These are phyloP conservation scores for Exophiala mesophila DNA, from an alignment of 2,329 filamentous ascomycete species.

Conservation along the genomic window DNA sequence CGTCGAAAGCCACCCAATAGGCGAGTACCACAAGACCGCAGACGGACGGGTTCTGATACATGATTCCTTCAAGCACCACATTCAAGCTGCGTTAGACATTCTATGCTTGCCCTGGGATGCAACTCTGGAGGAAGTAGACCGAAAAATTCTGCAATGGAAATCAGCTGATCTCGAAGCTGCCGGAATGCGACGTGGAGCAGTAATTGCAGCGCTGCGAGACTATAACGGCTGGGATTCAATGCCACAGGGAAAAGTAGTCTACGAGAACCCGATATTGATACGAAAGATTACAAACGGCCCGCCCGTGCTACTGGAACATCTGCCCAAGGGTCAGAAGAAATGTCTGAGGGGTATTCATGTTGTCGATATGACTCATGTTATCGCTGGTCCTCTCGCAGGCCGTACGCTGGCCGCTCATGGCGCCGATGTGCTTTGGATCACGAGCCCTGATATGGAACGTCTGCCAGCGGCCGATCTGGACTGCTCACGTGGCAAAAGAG, in stretches of 20 bases:
- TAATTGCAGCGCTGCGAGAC: slow-evolving; percentile 48
- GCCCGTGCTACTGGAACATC: background rate
- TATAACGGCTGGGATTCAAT: slow-evolving; percentile 49
- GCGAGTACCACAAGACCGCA: slow-evolving; percentile 47
- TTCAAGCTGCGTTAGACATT: slow-evolving; percentile 39
- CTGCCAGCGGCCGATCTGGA: slow-evolving; percentile 36
- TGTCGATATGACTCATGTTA: slow-evolving; percentile 36
- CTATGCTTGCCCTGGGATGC: slow-evolving; percentile 37
- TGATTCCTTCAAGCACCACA: slow-evolving; percentile 51
- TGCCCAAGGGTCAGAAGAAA: slow-evolving; percentile 17
- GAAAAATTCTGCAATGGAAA: slow-evolving; percentile 38
- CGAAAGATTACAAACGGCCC: slow-evolving; percentile 30
- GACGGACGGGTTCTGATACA: slow-evolving; percentile 55
- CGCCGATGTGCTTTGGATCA: slow-evolving; percentile 40
- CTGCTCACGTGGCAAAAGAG: slow-evolving; percentile 35
- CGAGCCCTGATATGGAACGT: slow-evolving; percentile 33
- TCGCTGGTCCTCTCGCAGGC: slow-evolving; percentile 36
- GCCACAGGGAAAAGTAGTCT: slow-evolving; percentile 43
- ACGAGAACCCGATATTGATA: slow-evolving; percentile 45
- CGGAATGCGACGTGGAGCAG: slow-evolving; percentile 38
- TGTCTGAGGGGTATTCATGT: slow-evolving; percentile 40
- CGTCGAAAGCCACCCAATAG: slow-evolving; percentile 41
- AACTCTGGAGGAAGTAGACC: slow-evolving; percentile 37
- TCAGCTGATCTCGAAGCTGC: slow-evolving; percentile 46
- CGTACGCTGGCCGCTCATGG: slow-evolving; percentile 38